Conservation (phyloP, 192 early-diverging fungal species). For the Backusella tuberculispora region DNA sequence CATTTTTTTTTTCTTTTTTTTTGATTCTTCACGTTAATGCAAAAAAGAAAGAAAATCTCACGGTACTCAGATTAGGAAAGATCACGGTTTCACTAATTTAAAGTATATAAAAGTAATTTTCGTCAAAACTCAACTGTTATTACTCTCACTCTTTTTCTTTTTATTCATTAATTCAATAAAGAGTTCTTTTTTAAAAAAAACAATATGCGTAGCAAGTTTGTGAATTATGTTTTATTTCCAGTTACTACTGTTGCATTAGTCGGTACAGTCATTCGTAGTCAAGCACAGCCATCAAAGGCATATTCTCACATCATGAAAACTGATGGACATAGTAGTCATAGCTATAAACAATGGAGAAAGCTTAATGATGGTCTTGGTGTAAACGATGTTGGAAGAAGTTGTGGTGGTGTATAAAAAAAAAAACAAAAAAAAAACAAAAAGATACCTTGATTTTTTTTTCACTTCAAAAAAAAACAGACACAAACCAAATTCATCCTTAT, state of each 20-base stretch:
- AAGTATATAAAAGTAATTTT: conserved; percentile 3
- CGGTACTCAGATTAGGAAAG: conserved; percentile 4
- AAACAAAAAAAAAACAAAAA: no score
- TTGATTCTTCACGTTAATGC: no score
- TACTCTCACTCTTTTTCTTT: background rate
- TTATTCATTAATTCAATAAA: background rate
- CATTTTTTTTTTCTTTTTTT: no score
- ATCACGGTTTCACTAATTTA: conserved; percentile 14
- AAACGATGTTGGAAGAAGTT: conserved; percentile 42
- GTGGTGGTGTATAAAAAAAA: conserved; percentile 40
- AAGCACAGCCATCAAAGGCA: conserved; percentile 31
- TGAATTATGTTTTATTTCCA: conserved; percentile 27
- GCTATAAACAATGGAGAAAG: conserved; percentile 33
- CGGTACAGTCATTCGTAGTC: conserved; percentile 33
- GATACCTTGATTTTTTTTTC: no score
- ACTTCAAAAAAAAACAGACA: background rate
- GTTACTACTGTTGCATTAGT: conserved; percentile 27
- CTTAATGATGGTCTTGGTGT: conserved; percentile 42
- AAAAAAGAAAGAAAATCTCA: background rate
- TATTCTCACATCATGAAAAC: conserved; percentile 34
- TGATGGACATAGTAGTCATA: conserved; percentile 8
- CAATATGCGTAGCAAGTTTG: conserved; percentile 10
- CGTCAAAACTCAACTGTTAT: background rate
- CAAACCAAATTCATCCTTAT: background rate
- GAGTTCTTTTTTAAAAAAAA: background rate